These are phyloP conservation scores for Xylaria cubensis DNA, from an alignment of 495 filamentous ascomycete genomes.

Conservation along the genomic window DNA sequence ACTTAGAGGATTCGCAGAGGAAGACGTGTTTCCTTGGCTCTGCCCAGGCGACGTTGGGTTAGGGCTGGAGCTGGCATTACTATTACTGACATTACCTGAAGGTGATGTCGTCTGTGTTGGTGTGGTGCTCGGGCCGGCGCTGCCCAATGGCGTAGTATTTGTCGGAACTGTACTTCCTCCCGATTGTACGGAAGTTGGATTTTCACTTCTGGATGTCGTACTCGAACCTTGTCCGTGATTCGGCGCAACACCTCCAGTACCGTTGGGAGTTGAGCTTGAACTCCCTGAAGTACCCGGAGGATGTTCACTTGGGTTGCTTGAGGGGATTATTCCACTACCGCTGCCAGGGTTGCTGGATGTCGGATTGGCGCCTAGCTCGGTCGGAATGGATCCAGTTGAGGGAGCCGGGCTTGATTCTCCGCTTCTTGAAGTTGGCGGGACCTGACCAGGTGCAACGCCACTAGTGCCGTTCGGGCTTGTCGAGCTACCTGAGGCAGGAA, in stretches of 20 bases:
- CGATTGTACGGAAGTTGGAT: conserved; percentile 17
- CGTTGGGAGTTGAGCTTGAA: conserved; percentile 23
- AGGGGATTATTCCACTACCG: conserved; percentile 9
- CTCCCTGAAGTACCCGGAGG: conserved; percentile 11
- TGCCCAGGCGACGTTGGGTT: conserved; percentile 12
- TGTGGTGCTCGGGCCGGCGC: conserved; percentile 2
- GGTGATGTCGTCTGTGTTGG: conserved; percentile 10
- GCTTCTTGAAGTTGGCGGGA: conserved; percentile 22
- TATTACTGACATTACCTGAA: conserved; percentile 16
- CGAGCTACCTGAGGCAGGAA: conserved; percentile 19
- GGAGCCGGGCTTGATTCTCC: conserved; percentile 22
- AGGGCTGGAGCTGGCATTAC: conserved; percentile 14
- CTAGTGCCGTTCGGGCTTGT: conserved; percentile 28
- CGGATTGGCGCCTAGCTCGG: conserved; percentile 4
- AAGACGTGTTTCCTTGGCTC: background rate
- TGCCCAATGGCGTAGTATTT: conserved; percentile 17
- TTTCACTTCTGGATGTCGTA: conserved; percentile 25
- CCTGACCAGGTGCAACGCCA: conserved; percentile 26
- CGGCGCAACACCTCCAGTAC: conserved; percentile 26
- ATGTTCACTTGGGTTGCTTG: conserved; percentile 25
- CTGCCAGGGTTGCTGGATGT: conserved; percentile 8
- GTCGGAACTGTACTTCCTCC: conserved; percentile 22
- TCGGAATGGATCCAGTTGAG: background rate
- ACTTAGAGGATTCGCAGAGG: background rate
- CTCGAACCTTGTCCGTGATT: conserved; percentile 24